phyloP scores from a whole-genome alignment of 2,329 filamentous ascomycete genomes.

The Aureobasidium musti region DNA sequence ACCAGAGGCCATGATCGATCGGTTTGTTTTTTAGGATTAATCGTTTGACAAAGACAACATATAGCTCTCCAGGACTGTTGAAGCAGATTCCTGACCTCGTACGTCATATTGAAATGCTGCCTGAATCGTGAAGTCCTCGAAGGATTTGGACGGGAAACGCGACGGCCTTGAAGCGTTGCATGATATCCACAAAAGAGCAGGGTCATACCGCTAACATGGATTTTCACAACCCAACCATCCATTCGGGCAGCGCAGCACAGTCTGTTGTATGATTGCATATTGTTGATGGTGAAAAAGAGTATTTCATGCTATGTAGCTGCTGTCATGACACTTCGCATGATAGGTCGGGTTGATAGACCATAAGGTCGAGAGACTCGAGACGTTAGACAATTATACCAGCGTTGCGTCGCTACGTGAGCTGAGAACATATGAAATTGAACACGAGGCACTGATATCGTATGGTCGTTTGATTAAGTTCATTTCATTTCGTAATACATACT shows the following conservation, averaged over 20 bases:
- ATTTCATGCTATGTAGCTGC: neutral
- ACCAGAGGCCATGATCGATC: neutral
- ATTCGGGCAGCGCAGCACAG: neutral
- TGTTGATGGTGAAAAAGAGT: neutral
- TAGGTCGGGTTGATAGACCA: no score
- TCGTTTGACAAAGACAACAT: neutral
- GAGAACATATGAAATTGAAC: no score
- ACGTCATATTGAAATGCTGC: neutral
- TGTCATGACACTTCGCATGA: no score
- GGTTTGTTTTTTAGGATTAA: neutral
- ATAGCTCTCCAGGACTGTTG: neutral
- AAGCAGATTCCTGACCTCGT: neutral
- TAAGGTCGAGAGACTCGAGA: no score
- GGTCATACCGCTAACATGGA: neutral
- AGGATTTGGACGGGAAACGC: neutral
- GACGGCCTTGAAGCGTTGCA: neutral
- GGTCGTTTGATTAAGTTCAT: neutral
- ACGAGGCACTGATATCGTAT: neutral
- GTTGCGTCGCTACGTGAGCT: no score
- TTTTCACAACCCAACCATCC: neutral
- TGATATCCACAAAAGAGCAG: neutral
- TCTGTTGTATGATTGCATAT: neutral
- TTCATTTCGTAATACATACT: conserved; percentile 28
- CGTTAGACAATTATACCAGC: no score
- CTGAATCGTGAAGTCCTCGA: neutral